A percentile compares a stretch with the other conserved stretches of the same genome.
These are phyloP conservation scores for Sutorius eximius DNA, from an alignment of 1,284 basidiomycete genomes.

Conservation along the genomic window DNA sequence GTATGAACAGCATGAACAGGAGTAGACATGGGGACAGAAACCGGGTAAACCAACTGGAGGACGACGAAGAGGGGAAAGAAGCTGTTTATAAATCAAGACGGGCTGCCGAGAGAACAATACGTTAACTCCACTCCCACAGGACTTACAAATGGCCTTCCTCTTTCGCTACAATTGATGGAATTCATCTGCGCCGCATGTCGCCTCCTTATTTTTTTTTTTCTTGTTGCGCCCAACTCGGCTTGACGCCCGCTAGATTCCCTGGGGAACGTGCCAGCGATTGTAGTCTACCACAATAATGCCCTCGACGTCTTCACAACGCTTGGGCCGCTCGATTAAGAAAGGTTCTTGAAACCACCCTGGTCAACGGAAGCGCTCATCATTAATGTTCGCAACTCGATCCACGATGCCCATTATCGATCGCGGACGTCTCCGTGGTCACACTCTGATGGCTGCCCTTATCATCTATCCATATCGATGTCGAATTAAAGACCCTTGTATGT, in stretches of 20 bases:
- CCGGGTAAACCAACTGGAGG: conserved; percentile 1
- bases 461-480: not conserved
- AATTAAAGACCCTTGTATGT: not conserved
- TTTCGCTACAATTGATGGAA: conserved; percentile 22
- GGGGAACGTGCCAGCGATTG: conserved; percentile 11
- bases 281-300: conserved; percentile 20
- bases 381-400: conserved; percentile 22
- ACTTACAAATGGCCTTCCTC: conserved; percentile 11
- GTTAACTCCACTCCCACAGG: conserved; percentile 7
- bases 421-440: conserved; percentile 15
- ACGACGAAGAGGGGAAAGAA: not conserved
- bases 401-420: conserved; percentile 17
- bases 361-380: not conserved
- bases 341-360: not conserved
- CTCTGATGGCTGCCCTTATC: conserved; percentile 4
- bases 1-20: conserved; percentile 34
- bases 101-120: conserved; percentile 21
- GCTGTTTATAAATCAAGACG: conserved; percentile 24
- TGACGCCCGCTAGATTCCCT: not conserved
- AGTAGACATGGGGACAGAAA: conserved; percentile 26
- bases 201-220: conserved; percentile 14
- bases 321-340: not conserved
- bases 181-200: conserved; percentile 10
- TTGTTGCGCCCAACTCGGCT: conserved; percentile 2
- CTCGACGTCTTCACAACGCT: not conserved